Evolutionary conservation across 2,329 filamentous ascomycete species (phyloP).

Genomic region (Neofusicoccum umdonicola): DNA sequence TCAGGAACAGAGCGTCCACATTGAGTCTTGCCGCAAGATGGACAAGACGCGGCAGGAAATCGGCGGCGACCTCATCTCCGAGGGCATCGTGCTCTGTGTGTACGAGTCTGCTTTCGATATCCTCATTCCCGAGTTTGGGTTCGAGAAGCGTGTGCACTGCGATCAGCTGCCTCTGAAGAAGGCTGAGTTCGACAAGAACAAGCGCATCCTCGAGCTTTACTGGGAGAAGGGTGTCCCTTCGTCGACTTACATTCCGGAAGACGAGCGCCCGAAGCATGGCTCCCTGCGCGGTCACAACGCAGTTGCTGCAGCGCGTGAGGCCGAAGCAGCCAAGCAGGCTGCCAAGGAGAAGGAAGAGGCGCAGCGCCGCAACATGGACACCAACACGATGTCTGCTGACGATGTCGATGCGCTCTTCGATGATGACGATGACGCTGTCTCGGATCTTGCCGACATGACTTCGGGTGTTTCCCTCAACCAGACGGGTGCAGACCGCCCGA

Average conservation of each 20-base stretch:
- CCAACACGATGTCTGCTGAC: constrained; percentile 87
- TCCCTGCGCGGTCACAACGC: constrained; percentile 72
- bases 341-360: constrained; percentile 88
- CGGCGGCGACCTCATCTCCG: constrained; percentile 88
- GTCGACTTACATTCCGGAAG: constrained; percentile 92
- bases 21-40: constrained; percentile 94
- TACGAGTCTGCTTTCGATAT: constrained; percentile 99
- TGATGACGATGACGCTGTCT: constrained; percentile 71
- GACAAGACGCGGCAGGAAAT: constrained; percentile 83
- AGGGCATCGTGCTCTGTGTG: constrained; percentile 93
- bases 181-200: constrained; percentile 97
- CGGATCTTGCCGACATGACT: constrained; percentile 84
- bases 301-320: constrained; percentile 72
- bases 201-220: constrained; percentile 90
- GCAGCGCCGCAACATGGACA: constrained; percentile 89
- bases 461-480: constrained; percentile 80
- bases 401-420: constrained; percentile 95
- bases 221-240: constrained; percentile 99
- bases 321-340: constrained; percentile 76
- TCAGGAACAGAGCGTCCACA: constrained; percentile 98
- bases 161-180: constrained; percentile 97
- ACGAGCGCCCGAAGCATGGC: constrained; percentile 86
- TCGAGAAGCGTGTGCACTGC: constrained; percentile 98
- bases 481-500: constrained; percentile 69
- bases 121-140: constrained; percentile 95